Base-by-base conservation (phyloP, 352 stramenopile species). In the Pythium apleroticum region DNA sequence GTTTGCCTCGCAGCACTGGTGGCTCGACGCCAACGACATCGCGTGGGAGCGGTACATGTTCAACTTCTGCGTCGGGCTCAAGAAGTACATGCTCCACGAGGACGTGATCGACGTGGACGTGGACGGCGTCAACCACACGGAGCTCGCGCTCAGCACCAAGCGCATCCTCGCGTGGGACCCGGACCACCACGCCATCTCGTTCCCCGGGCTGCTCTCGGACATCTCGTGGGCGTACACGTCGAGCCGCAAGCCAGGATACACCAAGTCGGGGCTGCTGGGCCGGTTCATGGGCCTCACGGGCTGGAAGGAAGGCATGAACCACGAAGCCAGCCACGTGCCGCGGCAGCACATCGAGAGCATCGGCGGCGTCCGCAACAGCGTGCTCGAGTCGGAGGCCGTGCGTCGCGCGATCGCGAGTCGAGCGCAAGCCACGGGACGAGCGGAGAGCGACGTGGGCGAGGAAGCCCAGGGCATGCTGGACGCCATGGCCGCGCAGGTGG, bases 221-320 rank as follows among this genome's bases (percentile, higher is more conserved):
- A 78, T 96, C 15, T 91, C 88, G 43, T 96, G 88, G 88, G 86
- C 88, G 9, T 96, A 95, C 59, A 96, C 88, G 27, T 95, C 86
- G 11, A 95, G 88, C 50, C 82, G 88, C 56, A 92, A 93, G 52
- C 88, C 88, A 12, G 88, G 88, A 9, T 96, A 95, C 65, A 96
- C 88, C 11, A 88, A 89, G 46, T 90, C 85, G 0, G 88, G 88
- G 5, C 30, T 96, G 5, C 74, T 95, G 0, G 88, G 88, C 0
- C 84, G 88, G 2, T 76, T 96, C 49, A 95, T 96, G 85, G 88
- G 88, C 0, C 67, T 96, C 52, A 96, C 88, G 2, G 88, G 88
- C 0, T 96, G 88, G 88, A 76, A 78, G 15, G 88, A 96, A 71
- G 88, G 88, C 30, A 76, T 89, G 60, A 89, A 92, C 33, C 88